Conservation (phyloP, 2,329 filamentous ascomycete species). For the Biscogniauxia mediterranea region DNA sequence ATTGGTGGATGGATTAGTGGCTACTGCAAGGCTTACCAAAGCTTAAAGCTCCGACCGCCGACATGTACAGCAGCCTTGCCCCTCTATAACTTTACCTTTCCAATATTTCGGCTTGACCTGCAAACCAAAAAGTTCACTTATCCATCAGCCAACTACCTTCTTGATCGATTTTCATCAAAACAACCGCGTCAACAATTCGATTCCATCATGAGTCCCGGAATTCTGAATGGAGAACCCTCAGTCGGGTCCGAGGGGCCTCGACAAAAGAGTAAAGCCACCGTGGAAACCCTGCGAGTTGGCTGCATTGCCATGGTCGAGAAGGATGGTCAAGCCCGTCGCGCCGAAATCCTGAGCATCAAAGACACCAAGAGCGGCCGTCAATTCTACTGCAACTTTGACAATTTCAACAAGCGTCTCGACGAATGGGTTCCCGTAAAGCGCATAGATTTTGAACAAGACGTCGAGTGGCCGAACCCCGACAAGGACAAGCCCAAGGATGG, state of each 20-base stretch:
- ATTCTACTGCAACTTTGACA: slow-evolving; percentile 97
- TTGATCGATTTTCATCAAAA: slow-evolving; percentile 36
- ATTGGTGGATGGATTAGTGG: neutral
- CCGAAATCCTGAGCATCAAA: slow-evolving; percentile 93
- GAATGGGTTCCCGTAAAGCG: slow-evolving; percentile 86
- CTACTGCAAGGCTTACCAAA: slow-evolving; percentile 1
- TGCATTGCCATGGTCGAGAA: slow-evolving; percentile 62
- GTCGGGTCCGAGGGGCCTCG: slow-evolving; percentile 58
- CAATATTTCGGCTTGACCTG: neutral
- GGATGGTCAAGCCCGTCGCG: slow-evolving; percentile 83
- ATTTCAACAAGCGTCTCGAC: slow-evolving; percentile 84
- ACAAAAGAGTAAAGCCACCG: slow-evolving; percentile 78
- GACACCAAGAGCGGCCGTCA: slow-evolving; percentile 84
- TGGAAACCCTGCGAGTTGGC: slow-evolving; percentile 69
- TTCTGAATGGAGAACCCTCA: slow-evolving; percentile 48
- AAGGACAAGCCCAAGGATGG: slow-evolving; percentile 74
- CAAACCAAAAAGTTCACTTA: slow-evolving; percentile 1
- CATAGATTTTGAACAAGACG: slow-evolving; percentile 84
- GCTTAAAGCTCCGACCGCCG: slow-evolving; percentile 10
- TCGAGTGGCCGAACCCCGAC: slow-evolving; percentile 93
- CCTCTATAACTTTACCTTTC: slow-evolving; percentile 12
- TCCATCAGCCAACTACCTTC: neutral
- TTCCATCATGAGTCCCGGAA: slow-evolving; percentile 53
- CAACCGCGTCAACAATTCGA: slow-evolving; percentile 25
- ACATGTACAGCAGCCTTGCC: slow-evolving; percentile 16